Evolutionary conservation across 176 grass and related monocot species (phyloP), one percentile per base, ranked within the genome.

Genomic region (Chrysopogon serrulatus): DNA sequence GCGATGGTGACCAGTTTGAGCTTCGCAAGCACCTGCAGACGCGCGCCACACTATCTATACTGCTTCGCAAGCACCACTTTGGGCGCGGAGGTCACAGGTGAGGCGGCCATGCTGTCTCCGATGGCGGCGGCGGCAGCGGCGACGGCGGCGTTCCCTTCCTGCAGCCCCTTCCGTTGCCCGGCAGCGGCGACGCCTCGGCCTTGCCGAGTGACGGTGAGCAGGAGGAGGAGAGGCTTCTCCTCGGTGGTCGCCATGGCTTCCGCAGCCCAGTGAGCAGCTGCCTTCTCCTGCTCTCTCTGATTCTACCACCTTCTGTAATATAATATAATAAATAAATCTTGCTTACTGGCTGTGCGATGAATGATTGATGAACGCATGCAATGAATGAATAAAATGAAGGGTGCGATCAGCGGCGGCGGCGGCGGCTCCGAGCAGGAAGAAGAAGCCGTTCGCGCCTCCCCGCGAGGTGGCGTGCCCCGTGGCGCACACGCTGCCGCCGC

Each of bases 181-280:
- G 17, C 15, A 17, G 15, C 26, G 28, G 71, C 43, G 27, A 13
- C 33, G 9, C 72, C 54, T 30, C 28, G n/a, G n/a, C n/a, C 26
- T 86, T 53, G 15, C 54, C 40, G 2, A 21, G 10, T 2, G n/a
- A n/a, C n/a, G n/a, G n/a, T n/a, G 26, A 49, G n/a, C 28, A 74
- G 13, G 10, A 71, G 81, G 62, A 62, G 79, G 62, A 73, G 53
- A 45, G 23, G 5, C 23, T n/a, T 63, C 4, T 86, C 56, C 33
- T 60, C 56, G 12, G 73, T 90, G 36, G 88, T 90, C 27, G 73
- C 83, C 28, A 82, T 41, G 73, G 88, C 88, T 27, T 86, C 88
- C 42, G 68, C 73, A 16, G 78, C 71, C 16, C 80, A 65, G 88
- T 90, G 61, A 81, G 76, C 41, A 11, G 44, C 14, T 59, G 19